These are phyloP conservation scores for Papiliotrema terrestris DNA, from an alignment of 1,284 basidiomycete species.

Conservation along the genomic window DNA sequence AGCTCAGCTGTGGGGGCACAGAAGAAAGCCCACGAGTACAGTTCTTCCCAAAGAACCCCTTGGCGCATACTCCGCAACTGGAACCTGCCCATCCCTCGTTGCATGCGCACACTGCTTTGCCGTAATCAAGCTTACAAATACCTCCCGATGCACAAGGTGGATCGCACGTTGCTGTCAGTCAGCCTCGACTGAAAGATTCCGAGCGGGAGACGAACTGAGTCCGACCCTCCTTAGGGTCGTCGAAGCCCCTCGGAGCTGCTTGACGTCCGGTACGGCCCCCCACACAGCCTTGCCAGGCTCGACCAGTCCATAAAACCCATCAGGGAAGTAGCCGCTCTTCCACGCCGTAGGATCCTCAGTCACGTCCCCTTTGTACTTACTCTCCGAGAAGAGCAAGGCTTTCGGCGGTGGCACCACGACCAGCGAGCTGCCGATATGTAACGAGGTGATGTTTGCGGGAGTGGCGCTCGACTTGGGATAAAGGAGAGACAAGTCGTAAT, in stretches of 20 bases:
- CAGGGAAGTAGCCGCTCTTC: constrained; percentile 29
- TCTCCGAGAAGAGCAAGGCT: constrained; percentile 19
- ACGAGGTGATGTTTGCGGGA: neutral
- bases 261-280: constrained; percentile 27
- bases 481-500: neutral
- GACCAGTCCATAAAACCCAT: constrained; percentile 31
- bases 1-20: neutral
- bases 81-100: constrained; percentile 32
- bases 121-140: constrained; percentile 9
- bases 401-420: constrained; percentile 17
- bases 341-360: constrained; percentile 12
- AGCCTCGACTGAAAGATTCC: neutral
- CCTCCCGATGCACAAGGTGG: constrained; percentile 34
- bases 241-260: constrained; percentile 11
- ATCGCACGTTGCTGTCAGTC: constrained; percentile 24
- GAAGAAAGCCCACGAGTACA: constrained; percentile 33
- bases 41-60: constrained; percentile 37
- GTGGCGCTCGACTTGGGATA: neutral
- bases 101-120: constrained; percentile 23
- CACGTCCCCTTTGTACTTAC: constrained; percentile 14
- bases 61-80: constrained; percentile 34
- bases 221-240: constrained; percentile 3
- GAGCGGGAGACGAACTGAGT: constrained; percentile 13
- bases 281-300: constrained; percentile 30
- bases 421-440: neutral